Percentiles rank a stretch among this genome's conserved stretches.
Evolutionary conservation across 495 filamentous ascomycete genomes (phyloP).

Genomic region (Arthonia radiata): DNA sequence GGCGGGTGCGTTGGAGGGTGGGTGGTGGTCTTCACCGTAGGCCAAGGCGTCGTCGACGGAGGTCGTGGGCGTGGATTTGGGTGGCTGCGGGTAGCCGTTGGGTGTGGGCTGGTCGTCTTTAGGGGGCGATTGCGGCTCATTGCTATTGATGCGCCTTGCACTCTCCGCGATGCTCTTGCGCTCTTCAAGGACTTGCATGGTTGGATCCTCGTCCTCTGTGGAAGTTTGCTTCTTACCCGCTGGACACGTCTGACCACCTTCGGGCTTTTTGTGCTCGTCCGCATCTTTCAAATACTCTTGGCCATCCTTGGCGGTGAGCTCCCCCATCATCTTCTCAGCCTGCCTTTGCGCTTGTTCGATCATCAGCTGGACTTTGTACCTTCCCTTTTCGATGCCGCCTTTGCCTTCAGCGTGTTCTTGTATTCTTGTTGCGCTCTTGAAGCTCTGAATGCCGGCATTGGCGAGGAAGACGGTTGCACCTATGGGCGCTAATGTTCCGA

Average conservation of each 20-base stretch:
- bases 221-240: too few species aligned
- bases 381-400: conserved; percentile 31
- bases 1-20: too few species aligned
- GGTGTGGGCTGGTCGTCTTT: conserved; percentile 1
- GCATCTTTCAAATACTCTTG: conserved; percentile 30
- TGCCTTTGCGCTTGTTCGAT: conserved; percentile 40
- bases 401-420: conserved; percentile 48
- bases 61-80: too few species aligned
- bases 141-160: background rate
- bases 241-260: background rate
- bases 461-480: conserved; percentile 42
- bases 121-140: background rate
- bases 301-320: conserved; percentile 33
- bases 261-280: conserved; percentile 1
- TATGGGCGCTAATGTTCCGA: conserved; percentile 41
- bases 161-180: too few species aligned
- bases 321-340: conserved; percentile 51
- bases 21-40: too few species aligned
- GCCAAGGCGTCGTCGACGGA: too few species aligned
- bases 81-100: conserved; percentile 1
- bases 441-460: conserved; percentile 50
- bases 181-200: too few species aligned
- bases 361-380: conserved; percentile 54
- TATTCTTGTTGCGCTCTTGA: conserved; percentile 47
- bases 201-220: too few species aligned